Evolutionary conservation across 179 eudicot species (phyloP).

Genomic region (Gypsophila paniculata): DNA sequence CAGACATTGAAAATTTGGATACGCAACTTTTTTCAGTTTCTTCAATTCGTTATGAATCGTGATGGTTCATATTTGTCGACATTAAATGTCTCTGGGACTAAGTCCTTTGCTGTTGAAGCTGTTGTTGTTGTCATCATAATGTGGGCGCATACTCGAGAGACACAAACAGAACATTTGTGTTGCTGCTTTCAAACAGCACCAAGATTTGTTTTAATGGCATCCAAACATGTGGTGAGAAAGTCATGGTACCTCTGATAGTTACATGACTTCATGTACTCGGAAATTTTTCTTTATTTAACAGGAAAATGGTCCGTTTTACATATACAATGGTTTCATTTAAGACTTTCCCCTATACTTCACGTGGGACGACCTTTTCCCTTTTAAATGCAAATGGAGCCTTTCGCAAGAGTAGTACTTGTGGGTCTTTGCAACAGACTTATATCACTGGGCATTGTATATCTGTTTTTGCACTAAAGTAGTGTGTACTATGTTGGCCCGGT

Average conservation of each 20-base stretch:
- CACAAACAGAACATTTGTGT: not conserved
- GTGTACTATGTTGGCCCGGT: not conserved
- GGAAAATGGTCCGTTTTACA: not conserved
- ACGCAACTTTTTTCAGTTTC: not conserved
- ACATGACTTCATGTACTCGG: not conserved
- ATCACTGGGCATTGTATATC: not conserved
- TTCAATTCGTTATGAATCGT: not conserved
- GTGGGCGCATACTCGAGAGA: not conserved
- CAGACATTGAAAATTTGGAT: not conserved
- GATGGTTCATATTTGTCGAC: not conserved
- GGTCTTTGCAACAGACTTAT: not conserved
- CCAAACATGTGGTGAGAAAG: conserved; percentile 15
- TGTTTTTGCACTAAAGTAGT: too few relatives aligned
- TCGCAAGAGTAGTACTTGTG: not conserved
- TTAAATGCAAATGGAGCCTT: not conserved
- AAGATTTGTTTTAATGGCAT: conserved; percentile 5
- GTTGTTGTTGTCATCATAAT: not conserved
- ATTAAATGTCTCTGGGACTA: not conserved
- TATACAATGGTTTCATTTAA: not conserved
- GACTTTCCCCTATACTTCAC: too few relatives aligned
- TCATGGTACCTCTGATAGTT: conserved; percentile 3
- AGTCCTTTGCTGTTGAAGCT: not conserved
- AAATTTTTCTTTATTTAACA: not conserved
- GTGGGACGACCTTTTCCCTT: not conserved
- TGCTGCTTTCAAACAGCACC: conserved; percentile 11